Evolutionary conservation across 768 basidiomycete genomes (phyloP).

Genomic region (Tylopilus intermedius): DNA sequence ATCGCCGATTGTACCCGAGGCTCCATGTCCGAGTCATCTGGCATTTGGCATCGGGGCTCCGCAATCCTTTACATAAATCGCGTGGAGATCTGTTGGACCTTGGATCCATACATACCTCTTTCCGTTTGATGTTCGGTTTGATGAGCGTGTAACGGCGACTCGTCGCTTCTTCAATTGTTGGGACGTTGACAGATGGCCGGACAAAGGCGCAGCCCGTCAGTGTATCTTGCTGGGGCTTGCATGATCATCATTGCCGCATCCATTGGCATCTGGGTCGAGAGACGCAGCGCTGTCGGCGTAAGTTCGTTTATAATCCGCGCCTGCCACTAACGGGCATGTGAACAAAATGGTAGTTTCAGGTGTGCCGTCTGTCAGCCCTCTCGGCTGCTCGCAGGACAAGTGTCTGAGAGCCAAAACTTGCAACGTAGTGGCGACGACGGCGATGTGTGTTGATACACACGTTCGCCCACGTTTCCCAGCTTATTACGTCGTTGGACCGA

Average conservation of each 20-base stretch:
- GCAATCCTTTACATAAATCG: background rate
- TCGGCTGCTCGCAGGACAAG: too few relatives aligned
- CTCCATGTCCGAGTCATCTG: background rate
- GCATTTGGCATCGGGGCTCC: background rate
- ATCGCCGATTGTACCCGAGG: background rate
- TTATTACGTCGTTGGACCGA: background rate
- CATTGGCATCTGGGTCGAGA: too few relatives aligned
- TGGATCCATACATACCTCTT: background rate
- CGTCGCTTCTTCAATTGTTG: too few relatives aligned
- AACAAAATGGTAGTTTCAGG: background rate
- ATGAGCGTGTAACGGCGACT: too few relatives aligned
- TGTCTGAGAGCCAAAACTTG: background rate
- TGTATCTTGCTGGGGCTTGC: too few relatives aligned
- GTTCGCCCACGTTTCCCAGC: constrained; percentile 1
- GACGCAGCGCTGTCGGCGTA: too few relatives aligned
- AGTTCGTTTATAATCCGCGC: too few relatives aligned
- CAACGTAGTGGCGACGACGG: background rate
- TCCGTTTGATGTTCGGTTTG: constrained; percentile 1
- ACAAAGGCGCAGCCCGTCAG: too few relatives aligned
- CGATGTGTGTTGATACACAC: background rate
- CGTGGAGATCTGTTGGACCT: background rate
- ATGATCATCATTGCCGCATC: too few relatives aligned
- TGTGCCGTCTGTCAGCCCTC: too few relatives aligned
- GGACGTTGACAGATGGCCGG: too few relatives aligned
- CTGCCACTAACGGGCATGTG: background rate